Evolutionary conservation across 305 asterid species (phyloP).

Genomic region (Fraxinus latifolia): DNA sequence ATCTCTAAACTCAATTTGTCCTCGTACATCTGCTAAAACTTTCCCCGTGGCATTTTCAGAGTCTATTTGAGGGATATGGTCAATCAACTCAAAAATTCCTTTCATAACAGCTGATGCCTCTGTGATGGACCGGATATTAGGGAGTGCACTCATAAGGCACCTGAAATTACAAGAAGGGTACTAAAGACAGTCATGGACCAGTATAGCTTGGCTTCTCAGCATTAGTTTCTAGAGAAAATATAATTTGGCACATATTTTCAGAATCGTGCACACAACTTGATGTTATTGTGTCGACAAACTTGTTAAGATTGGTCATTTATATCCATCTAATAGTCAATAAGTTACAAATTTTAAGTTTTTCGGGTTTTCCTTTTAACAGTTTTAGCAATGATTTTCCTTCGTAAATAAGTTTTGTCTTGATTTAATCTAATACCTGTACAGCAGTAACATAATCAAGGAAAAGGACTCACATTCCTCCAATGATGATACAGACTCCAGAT

Average conservation of each 20-base stretch:
- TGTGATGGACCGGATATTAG: slow-evolving; percentile 52
- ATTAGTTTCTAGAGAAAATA: neutral
- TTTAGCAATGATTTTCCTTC: neutral
- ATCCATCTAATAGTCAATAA: neutral
- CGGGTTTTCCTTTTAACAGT: neutral
- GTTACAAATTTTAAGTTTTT: neutral
- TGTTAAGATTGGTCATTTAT: neutral
- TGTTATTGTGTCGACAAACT: neutral
- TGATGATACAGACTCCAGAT: slow-evolving; percentile 40
- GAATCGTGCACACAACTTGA: neutral
- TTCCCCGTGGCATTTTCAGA: slow-evolving; percentile 38
- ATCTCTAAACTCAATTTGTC: slow-evolving; percentile 55
- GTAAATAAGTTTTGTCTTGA: neutral
- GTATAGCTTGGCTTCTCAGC: neutral
- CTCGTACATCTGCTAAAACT: slow-evolving; percentile 35
- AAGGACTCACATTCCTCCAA: slow-evolving; percentile 61
- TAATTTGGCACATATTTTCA: neutral
- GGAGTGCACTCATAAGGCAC: slow-evolving; percentile 69
- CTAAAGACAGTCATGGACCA: neutral
- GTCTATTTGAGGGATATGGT: slow-evolving; percentile 47
- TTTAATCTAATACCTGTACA: neutral
- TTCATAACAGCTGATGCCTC: slow-evolving; percentile 58
- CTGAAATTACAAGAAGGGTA: slow-evolving; percentile 32
- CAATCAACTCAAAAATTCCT: slow-evolving; percentile 48
- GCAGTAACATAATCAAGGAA: neutral